phyloP scores from a whole-genome alignment of 257 asterid species.

The Gardenia jasminoides region DNA sequence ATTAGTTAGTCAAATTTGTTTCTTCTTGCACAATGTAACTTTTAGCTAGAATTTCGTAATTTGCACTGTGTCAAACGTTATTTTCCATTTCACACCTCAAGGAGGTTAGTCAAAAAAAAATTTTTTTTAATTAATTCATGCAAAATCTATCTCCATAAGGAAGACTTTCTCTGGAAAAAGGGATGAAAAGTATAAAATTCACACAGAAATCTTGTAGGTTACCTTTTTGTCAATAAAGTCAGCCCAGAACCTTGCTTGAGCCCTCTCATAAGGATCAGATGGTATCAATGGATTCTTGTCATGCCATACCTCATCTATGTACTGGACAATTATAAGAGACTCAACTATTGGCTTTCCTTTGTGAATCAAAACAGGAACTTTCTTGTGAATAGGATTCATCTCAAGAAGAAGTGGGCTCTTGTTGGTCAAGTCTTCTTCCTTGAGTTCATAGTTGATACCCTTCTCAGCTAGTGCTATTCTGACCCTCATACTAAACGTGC shows the following conservation, averaged over 20 bases:
- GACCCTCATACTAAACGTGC: too few relatives aligned
- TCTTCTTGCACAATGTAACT: too few relatives aligned
- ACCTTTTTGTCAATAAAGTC: slow-evolving; percentile 23
- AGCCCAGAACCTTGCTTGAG: slow-evolving; percentile 15
- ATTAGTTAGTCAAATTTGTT: too few relatives aligned
- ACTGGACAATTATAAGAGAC: slow-evolving; percentile 49
- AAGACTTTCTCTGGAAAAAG: too few relatives aligned
- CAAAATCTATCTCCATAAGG: too few relatives aligned
- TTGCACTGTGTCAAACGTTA: too few relatives aligned
- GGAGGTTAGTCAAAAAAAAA: too few relatives aligned
- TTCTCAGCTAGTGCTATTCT: slow-evolving; percentile 29
- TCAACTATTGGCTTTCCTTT: slow-evolving; percentile 57
- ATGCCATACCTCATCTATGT: slow-evolving; percentile 57
- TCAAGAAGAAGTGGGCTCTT: slow-evolving; percentile 36
- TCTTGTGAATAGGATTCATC: slow-evolving; percentile 56
- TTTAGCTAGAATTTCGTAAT: too few relatives aligned
- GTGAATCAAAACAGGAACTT: slow-evolving; percentile 55
- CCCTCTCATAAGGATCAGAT: slow-evolving; percentile 15
- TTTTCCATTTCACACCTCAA: too few relatives aligned
- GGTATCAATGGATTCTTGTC: slow-evolving; percentile 3
- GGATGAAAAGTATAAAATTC: too few relatives aligned
- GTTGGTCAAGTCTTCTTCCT: slow-evolving; percentile 40
- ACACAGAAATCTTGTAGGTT: neutral
- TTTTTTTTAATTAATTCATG: too few relatives aligned
- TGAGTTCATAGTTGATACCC: slow-evolving; percentile 39